Conservation (phyloP, 2,329 filamentous ascomycete genomes). For the Microsporum ferrugineum region DNA sequence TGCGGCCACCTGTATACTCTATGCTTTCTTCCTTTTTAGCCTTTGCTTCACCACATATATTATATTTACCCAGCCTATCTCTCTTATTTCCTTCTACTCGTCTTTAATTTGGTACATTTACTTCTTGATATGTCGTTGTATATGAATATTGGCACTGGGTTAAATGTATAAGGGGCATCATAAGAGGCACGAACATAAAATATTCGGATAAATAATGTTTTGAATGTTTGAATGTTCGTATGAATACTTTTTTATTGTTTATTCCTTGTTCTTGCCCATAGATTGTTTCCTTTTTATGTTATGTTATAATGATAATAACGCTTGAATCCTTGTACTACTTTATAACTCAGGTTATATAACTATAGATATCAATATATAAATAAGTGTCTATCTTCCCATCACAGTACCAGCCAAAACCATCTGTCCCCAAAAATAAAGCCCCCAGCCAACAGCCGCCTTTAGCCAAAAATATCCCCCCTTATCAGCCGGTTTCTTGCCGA, state of each 20-base stretch:
- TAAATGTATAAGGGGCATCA: neutral
- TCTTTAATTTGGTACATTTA: neutral
- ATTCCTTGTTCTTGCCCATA: neutral
- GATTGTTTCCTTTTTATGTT: neutral
- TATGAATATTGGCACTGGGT: neutral
- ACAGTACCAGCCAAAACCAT: constrained; percentile 19
- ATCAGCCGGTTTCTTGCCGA: constrained; percentile 13
- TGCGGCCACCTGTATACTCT: neutral
- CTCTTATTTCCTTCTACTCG: neutral
- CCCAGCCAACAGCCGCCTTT: constrained; percentile 16
- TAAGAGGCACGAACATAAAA: neutral
- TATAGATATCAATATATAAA: neutral
- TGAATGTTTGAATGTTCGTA: neutral
- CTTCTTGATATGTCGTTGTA: neutral
- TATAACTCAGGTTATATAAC: neutral
- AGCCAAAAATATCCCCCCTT: constrained; percentile 12
- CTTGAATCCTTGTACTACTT: neutral
- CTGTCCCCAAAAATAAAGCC: constrained; percentile 23
- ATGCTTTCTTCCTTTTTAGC: neutral
- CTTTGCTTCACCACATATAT: neutral
- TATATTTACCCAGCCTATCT: neutral
- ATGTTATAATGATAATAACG: neutral
- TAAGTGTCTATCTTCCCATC: neutral
- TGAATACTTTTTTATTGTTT: neutral
- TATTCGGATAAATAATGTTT: neutral